Percentiles rank a stretch among this genome's conserved stretches.
phyloP scores from a whole-genome alignment of 495 filamentous ascomycete genomes.

The Tuber indicum region DNA sequence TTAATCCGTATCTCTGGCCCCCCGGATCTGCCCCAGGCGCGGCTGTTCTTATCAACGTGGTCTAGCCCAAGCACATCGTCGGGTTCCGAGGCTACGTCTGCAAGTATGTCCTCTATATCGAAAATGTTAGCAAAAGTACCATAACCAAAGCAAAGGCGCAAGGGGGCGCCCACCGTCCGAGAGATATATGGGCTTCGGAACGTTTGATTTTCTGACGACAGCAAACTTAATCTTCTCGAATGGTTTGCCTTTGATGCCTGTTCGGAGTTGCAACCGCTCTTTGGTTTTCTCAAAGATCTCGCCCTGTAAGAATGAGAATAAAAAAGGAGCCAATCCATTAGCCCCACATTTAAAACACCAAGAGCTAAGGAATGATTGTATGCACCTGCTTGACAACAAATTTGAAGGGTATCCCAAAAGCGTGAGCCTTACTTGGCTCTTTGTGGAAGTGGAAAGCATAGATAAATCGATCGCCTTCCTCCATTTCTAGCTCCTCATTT shows the following conservation, averaged over 20 bases:
- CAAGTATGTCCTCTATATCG: constrained; percentile 69
- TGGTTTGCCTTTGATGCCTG: constrained; percentile 91
- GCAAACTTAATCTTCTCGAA: constrained; percentile 99
- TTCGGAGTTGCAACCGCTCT: constrained; percentile 78
- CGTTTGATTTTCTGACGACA: constrained; percentile 61
- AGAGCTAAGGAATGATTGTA: constrained; percentile 14
- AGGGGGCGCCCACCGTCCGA: constrained; percentile 64
- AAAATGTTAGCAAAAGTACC: constrained; percentile 29
- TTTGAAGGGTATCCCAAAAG: constrained; percentile 74
- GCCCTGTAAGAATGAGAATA: constrained; percentile 49
- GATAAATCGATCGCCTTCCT: constrained; percentile 58
- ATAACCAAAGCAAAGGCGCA: not conserved
- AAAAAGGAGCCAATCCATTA: constrained; percentile 23
- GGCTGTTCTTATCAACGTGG: constrained; percentile 64
- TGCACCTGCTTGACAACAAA: constrained; percentile 79
- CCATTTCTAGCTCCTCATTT: constrained; percentile 58
- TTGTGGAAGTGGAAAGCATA: constrained; percentile 85
- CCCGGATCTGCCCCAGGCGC: constrained; percentile 30
- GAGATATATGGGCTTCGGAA: constrained; percentile 71
- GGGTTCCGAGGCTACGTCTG: constrained; percentile 57
- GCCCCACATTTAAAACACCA: constrained; percentile 10
- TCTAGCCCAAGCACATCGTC: constrained; percentile 87
- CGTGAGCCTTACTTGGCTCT: constrained; percentile 66
- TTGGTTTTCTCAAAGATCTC: constrained; percentile 88
- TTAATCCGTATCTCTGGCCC: constrained; percentile 40